These are phyloP conservation scores for Aspergillus olivimuriae DNA, from an alignment of 495 filamentous ascomycete species.

Conservation along the genomic window DNA sequence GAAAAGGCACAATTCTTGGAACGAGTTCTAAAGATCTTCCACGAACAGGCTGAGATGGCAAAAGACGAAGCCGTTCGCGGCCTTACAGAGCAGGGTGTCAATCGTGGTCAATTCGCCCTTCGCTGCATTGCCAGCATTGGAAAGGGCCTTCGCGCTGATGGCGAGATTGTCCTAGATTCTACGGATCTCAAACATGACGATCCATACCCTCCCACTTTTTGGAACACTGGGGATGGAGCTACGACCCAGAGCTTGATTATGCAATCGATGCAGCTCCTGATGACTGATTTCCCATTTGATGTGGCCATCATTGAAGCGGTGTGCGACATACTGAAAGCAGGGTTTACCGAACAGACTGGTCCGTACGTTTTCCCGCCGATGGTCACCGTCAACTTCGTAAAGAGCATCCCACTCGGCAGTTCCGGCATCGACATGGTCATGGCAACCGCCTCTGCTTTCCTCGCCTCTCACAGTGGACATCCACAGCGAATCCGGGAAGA, in stretches of 20 bases:
- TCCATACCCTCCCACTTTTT: slow-evolving; percentile 46
- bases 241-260: slow-evolving; percentile 54
- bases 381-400: slow-evolving; percentile 65
- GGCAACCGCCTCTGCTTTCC: slow-evolving; percentile 69
- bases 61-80: slow-evolving; percentile 29
- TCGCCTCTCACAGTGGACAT: slow-evolving; percentile 54
- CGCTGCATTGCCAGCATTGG: slow-evolving; percentile 72
- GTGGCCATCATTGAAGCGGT: slow-evolving; percentile 68
- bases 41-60: slow-evolving; percentile 29
- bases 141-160: slow-evolving; percentile 67
- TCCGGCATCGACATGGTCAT: slow-evolving; percentile 69
- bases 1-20: slow-evolving; percentile 56
- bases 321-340: slow-evolving; percentile 69
- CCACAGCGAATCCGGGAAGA: slow-evolving; percentile 41
- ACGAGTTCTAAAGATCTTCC: slow-evolving; percentile 58
- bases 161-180: slow-evolving; percentile 62
- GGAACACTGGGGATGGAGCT: slow-evolving; percentile 51
- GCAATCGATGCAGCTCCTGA: slow-evolving; percentile 37
- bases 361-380: slow-evolving; percentile 70
- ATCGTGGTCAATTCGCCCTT: slow-evolving; percentile 57
- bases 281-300: slow-evolving; percentile 51
- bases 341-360: slow-evolving; percentile 71
- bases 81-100: slow-evolving; percentile 41
- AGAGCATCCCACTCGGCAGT: slow-evolving; percentile 52
- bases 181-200: slow-evolving; percentile 37